Evolutionary conservation across 495 filamentous ascomycete species (phyloP).

Genomic region (Aspergillus sclerotioniger): DNA sequence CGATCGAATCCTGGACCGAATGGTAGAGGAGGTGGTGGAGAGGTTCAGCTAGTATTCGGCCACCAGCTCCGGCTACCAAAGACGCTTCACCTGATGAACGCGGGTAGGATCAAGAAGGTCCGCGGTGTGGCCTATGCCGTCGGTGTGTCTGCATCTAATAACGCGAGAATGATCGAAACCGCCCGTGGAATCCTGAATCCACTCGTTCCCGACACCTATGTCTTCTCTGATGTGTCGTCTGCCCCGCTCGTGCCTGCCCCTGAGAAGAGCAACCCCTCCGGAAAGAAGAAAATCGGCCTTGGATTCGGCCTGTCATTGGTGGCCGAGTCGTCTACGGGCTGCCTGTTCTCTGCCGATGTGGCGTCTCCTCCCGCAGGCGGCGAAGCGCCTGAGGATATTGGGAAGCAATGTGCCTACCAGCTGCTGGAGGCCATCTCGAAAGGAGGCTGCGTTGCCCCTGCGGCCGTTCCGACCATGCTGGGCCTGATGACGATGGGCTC

Average conservation of each 20-base stretch:
- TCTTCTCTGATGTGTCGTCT: conserved; percentile 69
- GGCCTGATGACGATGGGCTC: conserved; percentile 95
- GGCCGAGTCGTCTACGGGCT: conserved; percentile 83
- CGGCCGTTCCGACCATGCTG: conserved; percentile 67
- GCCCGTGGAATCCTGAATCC: conserved; percentile 85
- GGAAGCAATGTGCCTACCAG: conserved; percentile 82
- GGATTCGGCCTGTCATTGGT: conserved; percentile 90
- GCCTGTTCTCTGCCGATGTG: conserved; percentile 83
- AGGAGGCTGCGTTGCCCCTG: conserved; percentile 75
- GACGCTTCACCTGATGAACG: conserved; percentile 84
- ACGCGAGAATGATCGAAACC: conserved; percentile 89
- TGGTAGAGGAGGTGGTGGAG: conserved; percentile 78
- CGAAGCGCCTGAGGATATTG: conserved; percentile 83
- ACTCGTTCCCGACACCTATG: conserved; percentile 81
- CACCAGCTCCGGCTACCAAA: conserved; percentile 90
- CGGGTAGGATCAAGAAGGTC: conserved; percentile 82
- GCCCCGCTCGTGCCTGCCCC: conserved; percentile 68
- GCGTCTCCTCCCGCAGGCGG: conserved; percentile 79
- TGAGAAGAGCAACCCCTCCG: conserved; percentile 56
- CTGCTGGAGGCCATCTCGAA: conserved; percentile 76
- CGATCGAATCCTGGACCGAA: conserved; percentile 71
- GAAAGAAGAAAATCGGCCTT: conserved; percentile 70
- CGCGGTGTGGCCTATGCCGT: conserved; percentile 91
- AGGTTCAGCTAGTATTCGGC: conserved; percentile 88
- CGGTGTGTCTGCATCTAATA: conserved; percentile 86